Base-by-base conservation (phyloP, 176 grass and related monocot species). In the Alloteropsis semialata region DNA sequence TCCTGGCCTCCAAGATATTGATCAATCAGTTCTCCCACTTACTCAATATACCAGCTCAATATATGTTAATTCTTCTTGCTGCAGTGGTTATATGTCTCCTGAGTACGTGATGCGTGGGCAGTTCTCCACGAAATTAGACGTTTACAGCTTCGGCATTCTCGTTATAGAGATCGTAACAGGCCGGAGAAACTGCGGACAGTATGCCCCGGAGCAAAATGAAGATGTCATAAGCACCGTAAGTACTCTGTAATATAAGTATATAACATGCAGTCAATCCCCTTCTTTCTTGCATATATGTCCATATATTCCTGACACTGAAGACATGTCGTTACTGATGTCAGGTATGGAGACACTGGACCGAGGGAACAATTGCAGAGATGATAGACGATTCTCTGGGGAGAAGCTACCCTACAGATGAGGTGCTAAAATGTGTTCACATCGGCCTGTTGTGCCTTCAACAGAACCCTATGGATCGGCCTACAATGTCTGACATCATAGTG, bases 81-180 rank as follows among this genome's bases (percentile, higher is more conserved):
- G 72, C 74, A 87, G 88, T 32, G 84, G 84, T 5, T 86, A 86
- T 62, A 84, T 84, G 82, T 78, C 84, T 19, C 84, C 84, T 0
- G 84, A 80, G 57, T 86, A 93, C 10, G 77, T 78, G 66, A 81
- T 78, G 61, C 81, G 80, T 56, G 91, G 91, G 28, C 81, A 81
- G 21, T 90, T 77, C 25, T 93, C 91, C 3, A 73, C 63, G 10
- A 93, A 93, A 63, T 88, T 59, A 12, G 88, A 93, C 10, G 84
- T 90, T n/a, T 93, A 79, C 46, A 90, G 91, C 17, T 93, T 86
- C 1, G 91, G 81, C 19, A 19, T 93, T 49, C 79, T 93, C 8
- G 27, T 90, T 44, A 85, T 93, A 76, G 91, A 93, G 65, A 93
- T 90, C 24, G 45, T 93, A 19, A 88, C 84, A 0, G 87, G 91